phyloP scores from a whole-genome alignment of 495 filamentous ascomycete species.

The Lineolata rhizophorae region DNA sequence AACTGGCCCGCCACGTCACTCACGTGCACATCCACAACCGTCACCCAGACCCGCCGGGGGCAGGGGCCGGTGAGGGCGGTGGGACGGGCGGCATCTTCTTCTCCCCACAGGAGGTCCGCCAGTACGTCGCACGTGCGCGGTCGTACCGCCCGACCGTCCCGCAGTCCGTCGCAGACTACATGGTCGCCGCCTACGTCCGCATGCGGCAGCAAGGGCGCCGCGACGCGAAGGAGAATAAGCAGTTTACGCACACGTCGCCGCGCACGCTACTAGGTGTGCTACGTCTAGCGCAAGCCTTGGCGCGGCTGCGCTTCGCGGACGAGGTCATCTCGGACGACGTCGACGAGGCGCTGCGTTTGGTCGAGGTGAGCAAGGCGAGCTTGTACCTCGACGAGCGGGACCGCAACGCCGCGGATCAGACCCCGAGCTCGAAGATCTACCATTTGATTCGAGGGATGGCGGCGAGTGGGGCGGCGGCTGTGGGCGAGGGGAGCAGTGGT shows the following conservation, averaged over 20 bases:
- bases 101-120: slow-evolving; percentile 73
- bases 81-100: slow-evolving; percentile 39
- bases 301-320: slow-evolving; percentile 68
- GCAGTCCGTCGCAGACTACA: slow-evolving; percentile 70
- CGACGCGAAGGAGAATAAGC: slow-evolving; percentile 68
- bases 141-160: slow-evolving; percentile 72
- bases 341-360: slow-evolving; percentile 76
- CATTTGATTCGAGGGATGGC: slow-evolving; percentile 70
- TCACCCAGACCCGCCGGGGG: slow-evolving; percentile 56
- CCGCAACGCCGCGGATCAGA: slow-evolving; percentile 38
- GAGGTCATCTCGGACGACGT: slow-evolving; percentile 78
- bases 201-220: slow-evolving; percentile 74
- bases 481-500: slow-evolving; percentile 43
- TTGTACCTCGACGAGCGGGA: slow-evolving; percentile 41
- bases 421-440: slow-evolving; percentile 76
- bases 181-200: slow-evolving; percentile 85
- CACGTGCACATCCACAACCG: slow-evolving; percentile 94
- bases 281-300: slow-evolving; percentile 87
- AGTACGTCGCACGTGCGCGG: slow-evolving; percentile 85
- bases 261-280: slow-evolving; percentile 84
- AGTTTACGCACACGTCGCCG: slow-evolving; percentile 80
- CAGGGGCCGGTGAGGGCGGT: no score
- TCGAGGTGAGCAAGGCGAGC: slow-evolving; percentile 79
- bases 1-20: slow-evolving; percentile 87
- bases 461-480: slow-evolving; percentile 59